phyloP scores from a whole-genome alignment of 1,284 basidiomycete species.

The Pyrrhoderma lamaoense region DNA sequence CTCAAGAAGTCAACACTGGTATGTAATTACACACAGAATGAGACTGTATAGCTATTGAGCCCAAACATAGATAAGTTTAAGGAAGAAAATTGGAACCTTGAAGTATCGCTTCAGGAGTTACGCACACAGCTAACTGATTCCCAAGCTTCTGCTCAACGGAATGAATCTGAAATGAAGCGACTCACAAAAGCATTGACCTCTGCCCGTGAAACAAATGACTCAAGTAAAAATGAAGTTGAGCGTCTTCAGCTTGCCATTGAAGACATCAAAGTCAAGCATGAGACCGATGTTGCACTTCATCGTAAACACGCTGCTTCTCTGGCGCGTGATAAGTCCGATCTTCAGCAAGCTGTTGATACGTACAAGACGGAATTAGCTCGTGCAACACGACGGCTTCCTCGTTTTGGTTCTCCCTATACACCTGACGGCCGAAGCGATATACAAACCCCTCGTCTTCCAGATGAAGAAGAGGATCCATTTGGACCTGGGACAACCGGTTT shows the following conservation, averaged over 20 bases:
- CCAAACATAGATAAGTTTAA: slow-evolving; percentile 12
- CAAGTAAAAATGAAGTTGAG: slow-evolving; percentile 83
- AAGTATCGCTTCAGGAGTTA: slow-evolving; percentile 87
- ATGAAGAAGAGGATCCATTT: slow-evolving; percentile 64
- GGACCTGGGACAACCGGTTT: slow-evolving; percentile 42
- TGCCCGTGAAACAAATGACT: slow-evolving; percentile 73
- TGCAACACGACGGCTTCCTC: slow-evolving; percentile 49
- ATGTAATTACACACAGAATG: slow-evolving; percentile 22
- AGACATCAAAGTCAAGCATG: slow-evolving; percentile 84
- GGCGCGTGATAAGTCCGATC: slow-evolving; percentile 86
- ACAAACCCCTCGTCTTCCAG: slow-evolving; percentile 49
- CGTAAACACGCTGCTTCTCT: slow-evolving; percentile 83
- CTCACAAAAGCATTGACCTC: slow-evolving; percentile 69
- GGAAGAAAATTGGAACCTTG: slow-evolving; percentile 40
- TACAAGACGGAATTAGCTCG: slow-evolving; percentile 65
- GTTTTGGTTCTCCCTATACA: slow-evolving; percentile 63
- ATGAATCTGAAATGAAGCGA: slow-evolving; percentile 80
- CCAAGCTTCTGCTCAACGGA: slow-evolving; percentile 58
- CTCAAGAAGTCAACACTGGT: slow-evolving; percentile 77
- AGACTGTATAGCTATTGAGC: background rate
- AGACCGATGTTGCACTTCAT: slow-evolving; percentile 86
- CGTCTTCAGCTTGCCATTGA: slow-evolving; percentile 58
- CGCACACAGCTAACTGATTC: slow-evolving; percentile 64
- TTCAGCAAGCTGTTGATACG: slow-evolving; percentile 73
- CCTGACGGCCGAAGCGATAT: slow-evolving; percentile 44